Base-by-base conservation (phyloP, 2,329 filamentous ascomycete genomes). In the Diaporthe velutina region DNA sequence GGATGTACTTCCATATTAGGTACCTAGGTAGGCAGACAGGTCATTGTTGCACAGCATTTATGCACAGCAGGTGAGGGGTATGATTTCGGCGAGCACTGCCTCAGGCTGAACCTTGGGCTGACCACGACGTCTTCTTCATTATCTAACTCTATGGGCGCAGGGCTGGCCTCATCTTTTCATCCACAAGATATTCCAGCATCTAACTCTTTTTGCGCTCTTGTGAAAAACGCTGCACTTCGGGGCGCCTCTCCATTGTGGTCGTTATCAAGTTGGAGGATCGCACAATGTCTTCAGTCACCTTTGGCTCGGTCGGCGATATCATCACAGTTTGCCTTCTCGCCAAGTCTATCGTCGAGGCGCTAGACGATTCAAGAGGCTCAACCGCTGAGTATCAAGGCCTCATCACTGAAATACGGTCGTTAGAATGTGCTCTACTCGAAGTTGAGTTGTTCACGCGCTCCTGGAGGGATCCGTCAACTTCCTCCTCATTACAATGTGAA, bases 401-500 rank as follows among this genome's bases (percentile, higher is more conserved):
- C 0, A 3, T 57, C 4, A 13, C 0, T 57, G 54, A 57, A 7
- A 22, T 57, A 12, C 17, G 54, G 19, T 57, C 54, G 0, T 22
- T 57, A 19, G 54, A 35, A 57, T 33, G 30, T 3, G 19, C 54
- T 1, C 4, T 57, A 1, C 54, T 57, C 0, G 28, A 57, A 2
- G 28, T 35, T 35, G 54, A 57, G 1, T 35, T 35, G 28, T 57
- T 57, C 17, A 35, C 54, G 3, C 28, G 54, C 7, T 35, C 28
- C 19, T 35, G 28, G 54, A 22, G 17, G 3, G 54, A 33, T 13
- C 0, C 30, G 12, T 35, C 17, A 2, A 35, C 1, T 13, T 10
- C 28, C 1, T 3, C 5, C 0, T 10, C 54, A 0, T 17, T 57
- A 0, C 54, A 22, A 22, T 3, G 1, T 4, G 30, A 57, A n/a